Evolutionary conservation across 192 early-diverging fungal genomes (phyloP), one percentile per base, ranked within the genome.

Genomic region (Spinellus fusiger): DNA sequence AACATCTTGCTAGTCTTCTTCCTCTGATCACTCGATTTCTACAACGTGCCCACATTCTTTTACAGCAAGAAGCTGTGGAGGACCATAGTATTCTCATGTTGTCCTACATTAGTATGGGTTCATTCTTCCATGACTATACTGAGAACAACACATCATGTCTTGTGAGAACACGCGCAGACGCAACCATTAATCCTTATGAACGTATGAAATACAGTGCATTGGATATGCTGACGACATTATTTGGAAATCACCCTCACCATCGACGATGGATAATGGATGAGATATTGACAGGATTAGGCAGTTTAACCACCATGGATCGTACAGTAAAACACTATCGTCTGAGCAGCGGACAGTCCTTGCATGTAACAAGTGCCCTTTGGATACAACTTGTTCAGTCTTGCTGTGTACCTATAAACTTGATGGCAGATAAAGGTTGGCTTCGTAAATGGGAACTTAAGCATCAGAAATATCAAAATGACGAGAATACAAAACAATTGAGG

Each of bases 191-290:
- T 23, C 47, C 59, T 2, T 62, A 51, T n/a, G 69, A 65, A 33
- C 53, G 46, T 15, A 28, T 73, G 44, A 73, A 73, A 53, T 37
- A 53, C 5, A 47, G 23, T 22, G 28, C 65, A 6, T 29, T 73
- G 29, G 63, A 73, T 48, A 40, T 65, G 31, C 37, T 73, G 27
- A 49, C 46, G 8, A 38, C 23, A 3, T 13, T 86, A 6, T 92
- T 86, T 65, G 64, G 77, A 8, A 78, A 74, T 46, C 65, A 85
- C 40, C 57, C 75, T 0, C 65, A 56, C 8, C 92, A 94, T 54
- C 78, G 91, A 25, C 68, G 65, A 20, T 91, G 90, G 81, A 91
- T 96, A 26, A 64, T 96, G 23, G 94, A 93, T 54, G 94, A 96
- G 56, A 86, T 93, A n/a, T 74, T 91, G 15, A 82, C 82, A 0